Base-by-base conservation (phyloP, 352 stramenopile species). In the Phytophthora hibernalis region DNA sequence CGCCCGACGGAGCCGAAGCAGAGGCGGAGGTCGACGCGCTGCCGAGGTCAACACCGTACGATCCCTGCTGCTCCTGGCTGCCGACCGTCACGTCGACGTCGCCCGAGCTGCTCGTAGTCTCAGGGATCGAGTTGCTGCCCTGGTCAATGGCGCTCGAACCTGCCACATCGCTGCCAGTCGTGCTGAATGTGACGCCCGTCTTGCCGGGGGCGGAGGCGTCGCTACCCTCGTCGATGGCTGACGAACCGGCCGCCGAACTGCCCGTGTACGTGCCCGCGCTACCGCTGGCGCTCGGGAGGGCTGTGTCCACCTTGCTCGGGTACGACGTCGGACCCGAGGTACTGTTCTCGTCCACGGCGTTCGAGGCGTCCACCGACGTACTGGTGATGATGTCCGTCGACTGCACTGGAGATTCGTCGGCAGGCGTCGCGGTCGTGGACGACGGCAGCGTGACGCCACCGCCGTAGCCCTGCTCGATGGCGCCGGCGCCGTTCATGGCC, bases 391-490 rank as follows among this genome's bases (percentile, higher is more conserved):
- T 6, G 35, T 6, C 8, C 33, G 47, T 43, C 33, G 44, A 53
- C 43, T 71, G 56, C 28, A 62, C 52, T 38, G 45, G 31, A 5
- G 63, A 71, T 43, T 71, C 48, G 49, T 56, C 33, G 0, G 49
- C 50, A 4, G 63, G 56, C 5, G 63, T 48, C 5, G 57, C 49
- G 9, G 51, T 71, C n/a, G 50, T 71, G 42, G 51, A 16, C 16
- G 45, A 51, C 10, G 52, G 52, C 15, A 57, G 31, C 21, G 40
- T 64, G 20, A 67, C 47, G 15, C 65, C 65, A 24, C 65, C 65
- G 20, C 65, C 57, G 28, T 72, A 56, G 47, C 65, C 65, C 58
- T 72, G 65, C 6, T 72, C 65, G 20, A 72, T 37, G 24, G 56
- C 57, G 30, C 31, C 40, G 22, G 45, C 58, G 24, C 57, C 40